Base-by-base conservation (phyloP, 345 rosid genomes). In the Firmiana major region DNA sequence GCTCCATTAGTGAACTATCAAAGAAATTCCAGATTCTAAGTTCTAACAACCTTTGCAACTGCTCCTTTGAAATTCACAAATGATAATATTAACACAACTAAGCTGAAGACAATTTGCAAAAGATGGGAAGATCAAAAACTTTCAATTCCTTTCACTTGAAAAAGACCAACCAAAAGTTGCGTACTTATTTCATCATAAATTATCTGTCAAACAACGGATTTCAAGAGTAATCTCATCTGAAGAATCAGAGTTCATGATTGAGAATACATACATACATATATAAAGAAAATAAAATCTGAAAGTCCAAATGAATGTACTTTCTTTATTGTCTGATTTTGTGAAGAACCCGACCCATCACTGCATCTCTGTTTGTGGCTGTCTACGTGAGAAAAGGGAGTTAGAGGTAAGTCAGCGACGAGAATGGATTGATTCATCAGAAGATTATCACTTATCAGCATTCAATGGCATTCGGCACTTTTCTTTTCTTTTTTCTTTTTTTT, bases 1-100 rank as follows among this genome's bases (percentile, higher is more conserved):
- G 84, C 69, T 84, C 88, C 91, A 87, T 88, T 22, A 10, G 34
- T 43, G 34, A 84, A 75, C 0, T n/a, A 51, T 63, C 73, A 74
- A 66, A 63, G 3, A 42, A 57, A 38, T 54, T 55, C 71, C 66
- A 73, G 58, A 75, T 72, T 57, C 74, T 16, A 76, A 34, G 58
- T 67, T 63, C 64, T 11, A 78, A 24, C 67, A 66, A 63, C 40
- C 26, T 17, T 71, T 63, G 43, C 3, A 26, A 46, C 70, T 48
- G 54, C 21, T 49, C 51, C 62, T 46, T 38, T 9, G 16, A 34
- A 38, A 51, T 45, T 48, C 22, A 10, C 55, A 2, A 22, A 38
- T 58, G 21, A 72, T n/a, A 55, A 24, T 7, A 24, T 1, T 13
- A 26, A 59, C 48, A 28, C 36, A 58, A 17, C n/a, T 15, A 54